Evolutionary conservation across 805 yeast genomes (phyloP).

Genomic region (Cyberlindnera lachancei): DNA sequence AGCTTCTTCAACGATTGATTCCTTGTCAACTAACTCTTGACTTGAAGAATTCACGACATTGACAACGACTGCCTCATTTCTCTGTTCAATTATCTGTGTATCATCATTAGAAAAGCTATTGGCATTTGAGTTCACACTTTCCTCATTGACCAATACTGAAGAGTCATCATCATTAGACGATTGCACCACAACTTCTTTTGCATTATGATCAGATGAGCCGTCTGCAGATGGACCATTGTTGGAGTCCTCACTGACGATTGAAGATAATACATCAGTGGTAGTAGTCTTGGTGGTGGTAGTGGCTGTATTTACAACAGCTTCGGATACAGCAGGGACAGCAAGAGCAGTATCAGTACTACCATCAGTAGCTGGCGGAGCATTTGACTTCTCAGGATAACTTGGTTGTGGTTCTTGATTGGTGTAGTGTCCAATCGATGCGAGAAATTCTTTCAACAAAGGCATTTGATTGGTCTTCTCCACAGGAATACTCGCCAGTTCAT

Average conservation of each 20-base stretch:
- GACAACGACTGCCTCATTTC: neutral
- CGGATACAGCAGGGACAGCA: no score
- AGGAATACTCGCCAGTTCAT: neutral
- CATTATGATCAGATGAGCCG: neutral
- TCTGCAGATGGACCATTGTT: neutral
- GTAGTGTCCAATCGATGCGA: neutral
- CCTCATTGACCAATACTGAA: neutral
- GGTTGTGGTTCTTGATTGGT: neutral
- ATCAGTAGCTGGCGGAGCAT: no score
- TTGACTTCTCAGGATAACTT: no score
- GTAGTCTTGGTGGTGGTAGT: neutral
- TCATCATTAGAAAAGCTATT: neutral
- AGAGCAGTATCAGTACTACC: no score
- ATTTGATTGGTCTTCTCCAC: neutral
- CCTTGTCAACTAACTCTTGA: slow-evolving; percentile 1
- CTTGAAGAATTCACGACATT: neutral
- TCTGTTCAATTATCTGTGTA: slow-evolving; percentile 1
- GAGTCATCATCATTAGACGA: no score
- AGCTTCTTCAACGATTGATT: neutral
- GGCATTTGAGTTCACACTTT: neutral
- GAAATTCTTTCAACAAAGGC: slow-evolving; percentile 1
- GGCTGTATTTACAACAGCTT: neutral
- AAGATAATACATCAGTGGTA: neutral
- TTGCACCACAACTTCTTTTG: no score
- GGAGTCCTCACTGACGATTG: neutral